Percentiles rank a stretch among this genome's conserved stretches.
Evolutionary conservation across 805 yeast species (phyloP).

Genomic region (Candida ulmi): DNA sequence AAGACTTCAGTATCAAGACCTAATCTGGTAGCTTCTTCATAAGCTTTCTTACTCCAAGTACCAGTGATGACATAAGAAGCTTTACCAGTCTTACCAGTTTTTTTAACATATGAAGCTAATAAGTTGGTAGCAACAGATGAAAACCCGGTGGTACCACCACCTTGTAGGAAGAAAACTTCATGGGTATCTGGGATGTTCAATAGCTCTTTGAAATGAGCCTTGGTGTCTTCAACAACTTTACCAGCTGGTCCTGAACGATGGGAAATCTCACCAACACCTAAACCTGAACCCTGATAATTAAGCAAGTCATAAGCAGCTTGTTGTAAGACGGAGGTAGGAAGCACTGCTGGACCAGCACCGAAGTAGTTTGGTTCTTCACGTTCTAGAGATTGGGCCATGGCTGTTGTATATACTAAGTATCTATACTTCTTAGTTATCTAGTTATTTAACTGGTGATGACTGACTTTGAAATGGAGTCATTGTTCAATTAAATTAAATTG

Average conservation of each 20-base stretch:
- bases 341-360: slow-evolving; percentile 98
- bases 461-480: no score
- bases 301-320: slow-evolving; percentile 84
- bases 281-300: slow-evolving; percentile 60
- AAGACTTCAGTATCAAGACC: slow-evolving; percentile 72
- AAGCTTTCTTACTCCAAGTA: slow-evolving; percentile 86
- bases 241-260: slow-evolving; percentile 88
- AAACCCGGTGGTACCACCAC: slow-evolving; percentile 97
- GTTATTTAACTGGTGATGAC: no score
- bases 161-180: slow-evolving; percentile 92
- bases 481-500: not conserved
- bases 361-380: slow-evolving; percentile 77
- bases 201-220: slow-evolving; percentile 56
- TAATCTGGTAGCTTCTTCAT: slow-evolving; percentile 80
- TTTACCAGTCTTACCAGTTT: slow-evolving; percentile 67
- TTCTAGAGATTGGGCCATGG: slow-evolving; percentile 30
- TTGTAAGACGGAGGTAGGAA: slow-evolving; percentile 79
- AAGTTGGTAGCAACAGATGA: slow-evolving; percentile 82
- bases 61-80: slow-evolving; percentile 91
- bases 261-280: slow-evolving; percentile 94
- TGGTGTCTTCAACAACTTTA: slow-evolving; percentile 71
- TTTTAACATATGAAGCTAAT: slow-evolving; percentile 66
- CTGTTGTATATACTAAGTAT: no score
- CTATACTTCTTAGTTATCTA: no score
- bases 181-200: slow-evolving; percentile 83